Evolutionary conservation across 192 early-diverging fungal species (phyloP).

Genomic region (Coemansia guatemalensis): DNA sequence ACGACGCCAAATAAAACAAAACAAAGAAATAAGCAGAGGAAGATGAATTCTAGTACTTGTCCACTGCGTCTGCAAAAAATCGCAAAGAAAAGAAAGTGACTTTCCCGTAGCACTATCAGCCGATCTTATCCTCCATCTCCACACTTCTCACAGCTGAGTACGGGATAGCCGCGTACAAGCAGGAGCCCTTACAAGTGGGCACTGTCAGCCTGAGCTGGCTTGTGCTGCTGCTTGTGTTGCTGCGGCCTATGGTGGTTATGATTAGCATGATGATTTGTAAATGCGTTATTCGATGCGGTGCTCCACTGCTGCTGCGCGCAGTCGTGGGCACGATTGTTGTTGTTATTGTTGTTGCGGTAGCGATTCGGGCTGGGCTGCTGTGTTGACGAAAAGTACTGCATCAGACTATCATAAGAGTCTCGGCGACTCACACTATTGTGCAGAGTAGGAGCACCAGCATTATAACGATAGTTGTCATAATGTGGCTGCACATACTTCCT

Average conservation of each 20-base stretch:
- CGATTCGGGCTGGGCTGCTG: not conserved
- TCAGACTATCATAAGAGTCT: not conserved
- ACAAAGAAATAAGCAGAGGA: not conserved
- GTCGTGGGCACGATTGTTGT: not conserved
- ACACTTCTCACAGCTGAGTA: not conserved
- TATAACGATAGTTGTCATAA: not conserved
- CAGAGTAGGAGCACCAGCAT: not conserved
- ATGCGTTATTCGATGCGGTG: not conserved
- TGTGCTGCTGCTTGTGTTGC: not conserved
- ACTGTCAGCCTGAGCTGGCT: not conserved
- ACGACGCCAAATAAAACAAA: not conserved
- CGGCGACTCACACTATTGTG: not conserved
- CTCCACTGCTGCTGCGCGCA: not conserved
- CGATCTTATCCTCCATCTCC: not conserved
- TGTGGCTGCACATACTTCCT: not conserved
- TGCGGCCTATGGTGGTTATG: not conserved
- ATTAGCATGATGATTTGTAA: not conserved
- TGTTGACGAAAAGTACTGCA: not conserved
- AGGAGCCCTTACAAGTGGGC: not conserved
- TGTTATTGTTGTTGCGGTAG: not conserved
- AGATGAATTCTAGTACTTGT: not conserved
- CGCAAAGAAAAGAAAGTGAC: not conserved
- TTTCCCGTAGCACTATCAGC: not conserved
- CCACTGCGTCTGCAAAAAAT: not conserved
- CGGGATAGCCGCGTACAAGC: not conserved